Evolutionary conservation across 2,329 filamentous ascomycete genomes (phyloP).

Genomic region (Colletotrichum tropicicola): DNA sequence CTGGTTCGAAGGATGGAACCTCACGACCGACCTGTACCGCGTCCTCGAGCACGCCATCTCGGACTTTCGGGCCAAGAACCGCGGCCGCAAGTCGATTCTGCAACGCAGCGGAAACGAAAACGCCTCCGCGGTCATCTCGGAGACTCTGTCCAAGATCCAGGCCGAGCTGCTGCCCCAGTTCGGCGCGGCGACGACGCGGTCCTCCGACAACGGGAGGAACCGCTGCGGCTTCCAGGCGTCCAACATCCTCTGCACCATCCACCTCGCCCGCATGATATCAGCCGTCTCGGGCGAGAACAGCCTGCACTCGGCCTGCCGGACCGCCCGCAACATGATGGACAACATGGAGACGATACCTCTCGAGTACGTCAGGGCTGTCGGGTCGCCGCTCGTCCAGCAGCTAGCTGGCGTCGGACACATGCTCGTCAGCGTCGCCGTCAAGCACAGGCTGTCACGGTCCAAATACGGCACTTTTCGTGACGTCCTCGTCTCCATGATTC

Average conservation of each 20-base stretch:
- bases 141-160: neutral
- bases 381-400: neutral
- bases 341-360: slow-evolving; percentile 3
- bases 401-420: slow-evolving; percentile 13
- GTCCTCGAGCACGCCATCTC: slow-evolving; percentile 59
- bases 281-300: neutral
- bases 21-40: slow-evolving; percentile 63
- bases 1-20: slow-evolving; percentile 67
- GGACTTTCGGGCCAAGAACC: slow-evolving; percentile 31
- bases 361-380: slow-evolving; percentile 9
- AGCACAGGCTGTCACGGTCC: neutral
- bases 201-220: slow-evolving; percentile 9
- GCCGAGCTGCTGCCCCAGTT: slow-evolving; percentile 1
- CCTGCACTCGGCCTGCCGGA: neutral
- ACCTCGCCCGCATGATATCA: slow-evolving; percentile 8
- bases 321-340: slow-evolving; percentile 10
- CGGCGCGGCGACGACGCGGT: neutral
- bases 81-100: slow-evolving; percentile 9
- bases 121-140: neutral
- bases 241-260: slow-evolving; percentile 17
- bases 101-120: neutral
- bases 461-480: neutral
- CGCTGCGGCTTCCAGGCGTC: slow-evolving; percentile 18
- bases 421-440: neutral
- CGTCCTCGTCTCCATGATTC: neutral